Percentiles rank a stretch among this genome's conserved stretches.
Conservation (phyloP, 495 filamentous ascomycete species). For the Neurospora sp. region DNA sequence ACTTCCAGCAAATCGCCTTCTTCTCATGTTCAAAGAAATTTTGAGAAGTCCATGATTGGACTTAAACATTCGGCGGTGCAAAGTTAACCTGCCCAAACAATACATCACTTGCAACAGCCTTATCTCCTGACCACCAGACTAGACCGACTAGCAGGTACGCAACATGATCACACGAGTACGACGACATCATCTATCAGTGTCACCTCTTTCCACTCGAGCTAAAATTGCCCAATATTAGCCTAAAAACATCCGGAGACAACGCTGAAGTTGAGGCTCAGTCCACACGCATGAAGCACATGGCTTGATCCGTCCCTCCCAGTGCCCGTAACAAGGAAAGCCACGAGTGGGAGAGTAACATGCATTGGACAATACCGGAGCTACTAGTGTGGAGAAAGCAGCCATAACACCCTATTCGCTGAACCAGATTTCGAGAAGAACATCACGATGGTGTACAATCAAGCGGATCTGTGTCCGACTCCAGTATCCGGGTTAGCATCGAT, state of each 20-base stretch:
- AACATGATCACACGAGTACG: background rate
- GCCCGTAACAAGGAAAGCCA: background rate
- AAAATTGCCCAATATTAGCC: background rate
- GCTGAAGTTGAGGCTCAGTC: background rate
- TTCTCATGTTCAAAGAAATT: background rate
- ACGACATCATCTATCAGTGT: background rate
- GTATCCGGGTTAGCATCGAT: background rate
- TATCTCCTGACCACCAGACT: background rate
- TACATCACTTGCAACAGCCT: background rate
- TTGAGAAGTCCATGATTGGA: no score
- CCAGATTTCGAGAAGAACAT: background rate
- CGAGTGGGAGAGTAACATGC: background rate
- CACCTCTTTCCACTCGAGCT: background rate
- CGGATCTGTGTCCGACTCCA: background rate
- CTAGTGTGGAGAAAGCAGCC: background rate
- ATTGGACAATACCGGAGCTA: background rate
- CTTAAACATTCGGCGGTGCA: background rate
- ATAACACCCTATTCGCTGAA: background rate
- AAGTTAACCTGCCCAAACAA: background rate
- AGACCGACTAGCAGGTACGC: no score
- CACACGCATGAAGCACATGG: background rate
- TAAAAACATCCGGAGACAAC: background rate
- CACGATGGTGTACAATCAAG: background rate
- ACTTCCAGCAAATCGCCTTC: background rate
- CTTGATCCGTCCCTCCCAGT: background rate